phyloP scores from a whole-genome alignment of 352 stramenopile genomes.

The Globisporangium mamillatum region DNA sequence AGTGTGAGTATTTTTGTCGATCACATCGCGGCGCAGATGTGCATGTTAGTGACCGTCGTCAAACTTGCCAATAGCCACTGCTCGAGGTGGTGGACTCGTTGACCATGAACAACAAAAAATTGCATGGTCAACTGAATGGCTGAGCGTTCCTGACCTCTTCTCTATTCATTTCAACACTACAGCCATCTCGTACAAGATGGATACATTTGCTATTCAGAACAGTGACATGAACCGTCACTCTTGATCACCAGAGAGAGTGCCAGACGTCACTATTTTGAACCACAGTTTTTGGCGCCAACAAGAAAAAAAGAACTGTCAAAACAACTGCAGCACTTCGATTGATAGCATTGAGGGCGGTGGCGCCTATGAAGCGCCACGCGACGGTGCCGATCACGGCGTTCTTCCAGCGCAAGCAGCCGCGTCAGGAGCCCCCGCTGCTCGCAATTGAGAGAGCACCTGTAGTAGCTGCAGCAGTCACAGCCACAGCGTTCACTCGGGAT shows the following conservation, averaged over 20 bases:
- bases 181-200: constrained; percentile 4
- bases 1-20: background rate
- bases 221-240: background rate
- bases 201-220: background rate
- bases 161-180: background rate
- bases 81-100: too few relatives aligned
- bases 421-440: constrained; percentile 15
- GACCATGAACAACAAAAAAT: too few relatives aligned
- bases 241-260: background rate
- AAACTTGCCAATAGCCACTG: too few relatives aligned
- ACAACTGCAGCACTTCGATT: background rate
- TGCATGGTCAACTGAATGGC: background rate
- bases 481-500: background rate
- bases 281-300: constrained; percentile 17
- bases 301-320: background rate
- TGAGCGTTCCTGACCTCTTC: background rate
- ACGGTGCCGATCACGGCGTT: constrained; percentile 58
- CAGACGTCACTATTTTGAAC: constrained; percentile 11
- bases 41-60: too few relatives aligned
- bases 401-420: constrained; percentile 55
- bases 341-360: background rate
- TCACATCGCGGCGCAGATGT: too few relatives aligned
- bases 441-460: background rate
- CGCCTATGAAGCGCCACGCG: constrained; percentile 26
- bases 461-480: background rate